Evolutionary conservation across 2,329 filamentous ascomycete species (phyloP).

Genomic region (Pestalotiopsis sp.): DNA sequence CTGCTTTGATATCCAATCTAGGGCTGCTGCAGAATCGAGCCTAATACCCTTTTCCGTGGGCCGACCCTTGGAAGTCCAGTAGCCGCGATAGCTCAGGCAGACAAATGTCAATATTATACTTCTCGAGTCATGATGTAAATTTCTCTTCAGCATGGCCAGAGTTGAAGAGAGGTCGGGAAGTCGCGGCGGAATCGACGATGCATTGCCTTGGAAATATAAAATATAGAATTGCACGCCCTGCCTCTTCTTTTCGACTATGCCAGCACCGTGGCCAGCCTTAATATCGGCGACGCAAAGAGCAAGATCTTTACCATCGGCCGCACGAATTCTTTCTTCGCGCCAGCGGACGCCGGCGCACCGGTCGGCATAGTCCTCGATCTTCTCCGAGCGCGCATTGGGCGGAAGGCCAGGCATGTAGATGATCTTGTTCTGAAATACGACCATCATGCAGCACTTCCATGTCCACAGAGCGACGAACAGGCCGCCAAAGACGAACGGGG

Average conservation of each 20-base stretch:
- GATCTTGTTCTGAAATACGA: slow-evolving; percentile 78
- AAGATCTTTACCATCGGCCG: slow-evolving; percentile 65
- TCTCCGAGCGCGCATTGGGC: slow-evolving; percentile 68
- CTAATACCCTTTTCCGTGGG: slow-evolving; percentile 71
- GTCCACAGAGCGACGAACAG: slow-evolving; percentile 65
- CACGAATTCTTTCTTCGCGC: slow-evolving; percentile 61
- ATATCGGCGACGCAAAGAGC: slow-evolving; percentile 57
- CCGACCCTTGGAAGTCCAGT: slow-evolving; percentile 74
- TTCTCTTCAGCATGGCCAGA: slow-evolving; percentile 44
- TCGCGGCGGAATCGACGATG: slow-evolving; percentile 57
- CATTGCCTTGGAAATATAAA: slow-evolving; percentile 61
- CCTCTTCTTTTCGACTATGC: slow-evolving; percentile 11
- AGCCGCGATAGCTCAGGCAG: slow-evolving; percentile 67
- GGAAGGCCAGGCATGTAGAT: slow-evolving; percentile 79
- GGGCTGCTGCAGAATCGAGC: slow-evolving; percentile 63
- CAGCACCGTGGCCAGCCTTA: slow-evolving; percentile 19
- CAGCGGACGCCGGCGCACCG: slow-evolving; percentile 65
- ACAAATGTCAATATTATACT: slow-evolving; percentile 45
- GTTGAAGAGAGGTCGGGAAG: slow-evolving; percentile 57
- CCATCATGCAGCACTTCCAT: slow-evolving; percentile 71
- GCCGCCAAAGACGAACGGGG: slow-evolving; percentile 66
- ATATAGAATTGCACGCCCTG: slow-evolving; percentile 47
- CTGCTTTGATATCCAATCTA: slow-evolving; percentile 58
- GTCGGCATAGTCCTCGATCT: slow-evolving; percentile 61
- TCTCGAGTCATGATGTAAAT: slow-evolving; percentile 29